Evolutionary conservation across 2,329 filamentous ascomycete genomes (phyloP).

Genomic region (Trichoderma cornu-damae): DNA sequence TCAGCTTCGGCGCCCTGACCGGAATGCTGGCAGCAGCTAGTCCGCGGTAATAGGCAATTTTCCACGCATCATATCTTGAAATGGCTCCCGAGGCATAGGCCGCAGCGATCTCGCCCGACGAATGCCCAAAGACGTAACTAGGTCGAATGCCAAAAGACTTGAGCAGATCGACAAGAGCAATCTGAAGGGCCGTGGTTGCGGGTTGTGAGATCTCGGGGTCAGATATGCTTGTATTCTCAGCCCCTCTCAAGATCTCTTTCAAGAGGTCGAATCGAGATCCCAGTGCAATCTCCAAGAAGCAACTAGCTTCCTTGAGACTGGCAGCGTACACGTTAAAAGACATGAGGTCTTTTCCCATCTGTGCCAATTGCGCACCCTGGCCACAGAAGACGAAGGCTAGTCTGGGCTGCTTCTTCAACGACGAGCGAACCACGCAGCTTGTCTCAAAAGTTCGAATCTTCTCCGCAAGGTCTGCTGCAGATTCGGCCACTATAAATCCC

Average conservation of each 20-base stretch:
- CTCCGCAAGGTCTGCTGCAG: slow-evolving; percentile 30
- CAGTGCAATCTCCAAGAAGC: slow-evolving; percentile 30
- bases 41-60: slow-evolving; percentile 40
- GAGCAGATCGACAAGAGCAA: slow-evolving; percentile 40
- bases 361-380: slow-evolving; percentile 40
- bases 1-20: slow-evolving; percentile 26
- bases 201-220: slow-evolving; percentile 38
- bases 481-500: slow-evolving; percentile 34
- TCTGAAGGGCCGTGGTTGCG: slow-evolving; percentile 39
- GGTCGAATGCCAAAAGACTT: slow-evolving; percentile 32
- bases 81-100: slow-evolving; percentile 39
- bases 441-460: slow-evolving; percentile 26
- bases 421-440: slow-evolving; percentile 24
- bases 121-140: slow-evolving; percentile 39
- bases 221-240: slow-evolving; percentile 28
- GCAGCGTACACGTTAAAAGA: slow-evolving; percentile 39
- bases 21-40: slow-evolving; percentile 31
- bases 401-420: slow-evolving; percentile 26
- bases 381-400: slow-evolving; percentile 42
- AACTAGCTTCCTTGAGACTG: slow-evolving; percentile 34
- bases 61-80: slow-evolving; percentile 36
- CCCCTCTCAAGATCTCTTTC: slow-evolving; percentile 33
- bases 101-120: slow-evolving; percentile 45
- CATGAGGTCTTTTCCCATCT: slow-evolving; percentile 41
- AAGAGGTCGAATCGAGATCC: slow-evolving; percentile 33